These are phyloP conservation scores for Pleurotus eryngii DNA, from an alignment of 768 basidiomycete species.

Conservation along the genomic window DNA sequence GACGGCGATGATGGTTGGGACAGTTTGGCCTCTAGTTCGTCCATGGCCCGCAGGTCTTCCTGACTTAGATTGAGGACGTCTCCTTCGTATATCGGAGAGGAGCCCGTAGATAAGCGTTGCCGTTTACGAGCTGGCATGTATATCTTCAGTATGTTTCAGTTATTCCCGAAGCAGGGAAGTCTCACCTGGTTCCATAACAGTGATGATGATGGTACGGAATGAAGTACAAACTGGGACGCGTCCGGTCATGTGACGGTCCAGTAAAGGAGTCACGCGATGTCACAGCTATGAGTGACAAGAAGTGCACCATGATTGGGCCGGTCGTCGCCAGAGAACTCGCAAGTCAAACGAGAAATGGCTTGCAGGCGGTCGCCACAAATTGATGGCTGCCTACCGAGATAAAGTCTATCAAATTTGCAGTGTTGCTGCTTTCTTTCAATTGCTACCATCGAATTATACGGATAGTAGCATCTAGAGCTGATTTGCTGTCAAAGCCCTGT, in stretches of 20 bases:
- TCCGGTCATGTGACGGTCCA: constrained; percentile 16
- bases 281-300: no score
- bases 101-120: constrained; percentile 45
- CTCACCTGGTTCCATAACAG: constrained; percentile 2
- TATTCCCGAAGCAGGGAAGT: not conserved
- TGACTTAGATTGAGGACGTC: constrained; percentile 49
- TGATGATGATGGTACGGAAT: not conserved
- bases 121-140: constrained; percentile 51
- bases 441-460: no score
- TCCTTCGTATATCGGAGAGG: constrained; percentile 60
- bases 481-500: no score
- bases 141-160: constrained; percentile 21
- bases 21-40: constrained; percentile 44
- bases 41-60: constrained; percentile 53
- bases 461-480: no score
- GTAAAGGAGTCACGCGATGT: not conserved
- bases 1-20: constrained; percentile 28
- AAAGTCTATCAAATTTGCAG: no score
- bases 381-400: no score
- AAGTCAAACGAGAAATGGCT: no score
- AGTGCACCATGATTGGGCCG: no score
- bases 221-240: constrained; percentile 16
- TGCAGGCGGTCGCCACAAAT: no score
- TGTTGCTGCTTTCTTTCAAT: no score
- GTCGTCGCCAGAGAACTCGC: no score